Evolutionary conservation across 2,329 filamentous ascomycete genomes (phyloP).

Genomic region (Microascus cirrosus): DNA sequence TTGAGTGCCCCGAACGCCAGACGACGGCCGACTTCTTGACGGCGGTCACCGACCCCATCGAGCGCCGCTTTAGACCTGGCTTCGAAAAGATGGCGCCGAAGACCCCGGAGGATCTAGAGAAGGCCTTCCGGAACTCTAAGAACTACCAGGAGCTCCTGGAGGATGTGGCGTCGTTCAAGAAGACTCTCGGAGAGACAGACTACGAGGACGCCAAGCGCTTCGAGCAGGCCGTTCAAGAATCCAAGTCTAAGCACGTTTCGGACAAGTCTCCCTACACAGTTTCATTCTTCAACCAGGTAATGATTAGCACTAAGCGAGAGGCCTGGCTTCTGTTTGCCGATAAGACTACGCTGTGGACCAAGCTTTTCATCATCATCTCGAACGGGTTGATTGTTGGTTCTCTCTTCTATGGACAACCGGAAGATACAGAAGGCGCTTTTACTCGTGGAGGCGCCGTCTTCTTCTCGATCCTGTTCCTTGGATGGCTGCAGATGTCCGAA

Average conservation of each 20-base stretch:
- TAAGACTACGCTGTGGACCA: constrained; percentile 54
- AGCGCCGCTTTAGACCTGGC: constrained; percentile 20
- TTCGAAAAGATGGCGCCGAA: constrained; percentile 20
- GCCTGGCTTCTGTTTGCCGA: constrained; percentile 69
- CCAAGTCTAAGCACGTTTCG: constrained; percentile 45
- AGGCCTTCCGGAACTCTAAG: constrained; percentile 18
- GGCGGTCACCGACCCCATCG: constrained; percentile 29
- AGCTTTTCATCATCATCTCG: neutral
- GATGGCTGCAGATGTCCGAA: constrained; percentile 15
- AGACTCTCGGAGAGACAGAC: constrained; percentile 10
- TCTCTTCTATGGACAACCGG: constrained; percentile 51
- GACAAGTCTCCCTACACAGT: constrained; percentile 71
- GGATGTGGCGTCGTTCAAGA: constrained; percentile 16
- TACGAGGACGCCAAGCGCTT: constrained; percentile 45
- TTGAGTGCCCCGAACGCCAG: constrained; percentile 58
- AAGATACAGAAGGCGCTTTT: constrained; percentile 41
- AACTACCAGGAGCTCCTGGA: constrained; percentile 16
- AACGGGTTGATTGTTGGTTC: constrained; percentile 49
- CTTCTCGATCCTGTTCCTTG: constrained; percentile 21
- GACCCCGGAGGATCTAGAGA: constrained; percentile 25
- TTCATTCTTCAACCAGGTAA: constrained; percentile 63
- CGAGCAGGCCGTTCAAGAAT: constrained; percentile 42
- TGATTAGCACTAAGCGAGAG: constrained; percentile 71
- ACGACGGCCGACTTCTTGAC: constrained; percentile 66
- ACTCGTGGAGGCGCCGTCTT: constrained; percentile 23